Evolutionary conservation across 2,329 filamentous ascomycete species (phyloP), one percentile per base, ranked within the genome.

Genomic region (Apiospora arundinis): DNA sequence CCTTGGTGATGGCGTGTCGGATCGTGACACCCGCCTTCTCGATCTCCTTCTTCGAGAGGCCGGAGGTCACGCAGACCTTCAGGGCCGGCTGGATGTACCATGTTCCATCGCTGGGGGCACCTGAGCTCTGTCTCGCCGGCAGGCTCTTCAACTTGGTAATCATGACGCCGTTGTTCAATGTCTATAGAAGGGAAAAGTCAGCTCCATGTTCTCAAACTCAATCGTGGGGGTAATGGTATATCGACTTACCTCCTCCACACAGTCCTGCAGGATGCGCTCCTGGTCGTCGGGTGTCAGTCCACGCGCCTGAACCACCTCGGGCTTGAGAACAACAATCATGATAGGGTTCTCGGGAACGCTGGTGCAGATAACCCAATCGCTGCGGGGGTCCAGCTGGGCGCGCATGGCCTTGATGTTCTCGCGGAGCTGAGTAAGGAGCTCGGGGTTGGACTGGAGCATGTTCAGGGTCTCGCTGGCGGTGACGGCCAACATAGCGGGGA

Each of bases 401-500:
- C 92, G 90, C 92, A 99, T 94, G 0, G 91, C 88, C 80, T 91
- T 93, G 80, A 95, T 95, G 78, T 97, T 95, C 76, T 98, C 95
- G 69, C 95, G 89, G 78, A 97, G 90, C 75, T 92, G 91, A 1
- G 86, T 84, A 69, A 98, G 84, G 48, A 97, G 91, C 71, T 97
- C 94, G 0, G 95, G 95, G 78, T 92, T 95, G 56, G 92, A 92
- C 82, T 98, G 95, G 68, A 99, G 86, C 75, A 98, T 85, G 70
- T 91, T 91, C 71, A 98, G 88, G 1, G 95, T 95, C 83, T 98
- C 96, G 79, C 94, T 97, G 0, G 95, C 95, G 0, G 95, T 98
- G n/a, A 97, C 97, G 23, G 96, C 95, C 69, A 97, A 86, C 85
- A 99, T 92, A 25, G 96, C 96, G 4, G 96, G 96, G 45, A 99